Conservation (phyloP, 768 basidiomycete species). For the Amanita phalloides region DNA sequence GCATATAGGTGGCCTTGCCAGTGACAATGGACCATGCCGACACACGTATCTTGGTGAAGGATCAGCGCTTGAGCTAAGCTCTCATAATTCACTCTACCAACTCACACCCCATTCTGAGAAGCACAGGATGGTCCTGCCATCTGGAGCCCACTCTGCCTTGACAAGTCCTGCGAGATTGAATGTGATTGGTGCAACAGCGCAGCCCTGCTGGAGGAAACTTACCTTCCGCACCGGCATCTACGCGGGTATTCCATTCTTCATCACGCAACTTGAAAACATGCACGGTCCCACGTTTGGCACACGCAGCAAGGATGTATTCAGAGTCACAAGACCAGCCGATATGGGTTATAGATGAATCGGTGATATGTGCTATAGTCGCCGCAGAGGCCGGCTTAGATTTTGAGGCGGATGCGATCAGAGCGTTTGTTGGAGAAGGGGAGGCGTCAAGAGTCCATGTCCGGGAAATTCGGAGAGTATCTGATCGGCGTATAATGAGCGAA, state of each 20-base stretch:
- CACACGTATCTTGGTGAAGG: slow-evolving; percentile 54
- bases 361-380: slow-evolving; percentile 12
- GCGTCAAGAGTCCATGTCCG: slow-evolving; percentile 67
- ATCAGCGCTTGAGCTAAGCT: background rate
- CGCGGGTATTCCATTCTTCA: slow-evolving; percentile 66
- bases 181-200: background rate
- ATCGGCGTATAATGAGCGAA: slow-evolving; percentile 71
- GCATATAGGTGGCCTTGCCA: slow-evolving; percentile 71
- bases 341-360: slow-evolving; percentile 51
- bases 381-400: slow-evolving; percentile 18
- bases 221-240: slow-evolving; percentile 75
- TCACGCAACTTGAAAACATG: slow-evolving; percentile 74
- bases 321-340: slow-evolving; percentile 85
- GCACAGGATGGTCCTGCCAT: slow-evolving; percentile 73
- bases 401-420: slow-evolving; percentile 25
- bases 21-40: slow-evolving; percentile 79
- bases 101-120: slow-evolving; percentile 93
- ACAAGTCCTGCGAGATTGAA: slow-evolving; percentile 41
- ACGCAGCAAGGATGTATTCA: slow-evolving; percentile 76
- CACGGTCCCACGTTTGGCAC: slow-evolving; percentile 58
- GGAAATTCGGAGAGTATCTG: slow-evolving; percentile 76
- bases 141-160: slow-evolving; percentile 86
- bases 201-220: background rate
- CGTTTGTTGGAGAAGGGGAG: slow-evolving; percentile 38
- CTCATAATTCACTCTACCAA: slow-evolving; percentile 9